These are phyloP conservation scores for Acrocalymma vagum DNA, from an alignment of 2,329 filamentous ascomycete genomes.

Conservation along the genomic window DNA sequence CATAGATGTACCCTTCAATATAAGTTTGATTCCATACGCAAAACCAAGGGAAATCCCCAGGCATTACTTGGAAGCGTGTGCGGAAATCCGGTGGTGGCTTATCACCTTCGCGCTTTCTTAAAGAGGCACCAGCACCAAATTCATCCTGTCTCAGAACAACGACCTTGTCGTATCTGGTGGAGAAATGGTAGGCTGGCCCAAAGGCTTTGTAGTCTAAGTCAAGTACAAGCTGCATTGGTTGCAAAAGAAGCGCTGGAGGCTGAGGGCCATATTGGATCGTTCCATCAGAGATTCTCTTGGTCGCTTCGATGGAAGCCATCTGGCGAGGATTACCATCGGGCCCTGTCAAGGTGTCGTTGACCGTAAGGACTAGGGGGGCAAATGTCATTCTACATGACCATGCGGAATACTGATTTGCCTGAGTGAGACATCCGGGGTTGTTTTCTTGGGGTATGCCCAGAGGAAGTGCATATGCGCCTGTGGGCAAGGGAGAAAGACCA, in stretches of 20 bases:
- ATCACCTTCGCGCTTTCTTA: conserved; percentile 30
- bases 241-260: conserved; percentile 59
- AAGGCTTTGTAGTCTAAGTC: conserved; percentile 65
- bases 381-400: conserved; percentile 60
- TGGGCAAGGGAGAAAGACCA: conserved; percentile 56
- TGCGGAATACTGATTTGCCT: conserved; percentile 54
- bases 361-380: conserved; percentile 39
- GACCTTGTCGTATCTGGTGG: conserved; percentile 69
- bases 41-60: conserved; percentile 72
- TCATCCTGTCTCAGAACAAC: conserved; percentile 60
- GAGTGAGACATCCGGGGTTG: conserved; percentile 59
- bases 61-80: conserved; percentile 54
- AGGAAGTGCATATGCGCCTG: conserved; percentile 60
- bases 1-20: conserved; percentile 73
- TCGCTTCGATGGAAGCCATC: conserved; percentile 29
- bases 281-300: conserved; percentile 45
- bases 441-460: conserved; percentile 55
- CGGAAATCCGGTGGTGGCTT: conserved; percentile 35
- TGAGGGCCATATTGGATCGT: conserved; percentile 69
- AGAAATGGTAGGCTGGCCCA: conserved; percentile 72
- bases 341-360: conserved; percentile 26
- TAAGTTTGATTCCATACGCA: conserved; percentile 75
- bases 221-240: conserved; percentile 62
- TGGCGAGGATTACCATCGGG: conserved; percentile 17
- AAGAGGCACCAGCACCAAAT: conserved; percentile 35